Evolutionary conservation across 2,329 filamentous ascomycete species (phyloP), one percentile per base, ranked within the genome.

Genomic region (Fusarium albosuccineum): DNA sequence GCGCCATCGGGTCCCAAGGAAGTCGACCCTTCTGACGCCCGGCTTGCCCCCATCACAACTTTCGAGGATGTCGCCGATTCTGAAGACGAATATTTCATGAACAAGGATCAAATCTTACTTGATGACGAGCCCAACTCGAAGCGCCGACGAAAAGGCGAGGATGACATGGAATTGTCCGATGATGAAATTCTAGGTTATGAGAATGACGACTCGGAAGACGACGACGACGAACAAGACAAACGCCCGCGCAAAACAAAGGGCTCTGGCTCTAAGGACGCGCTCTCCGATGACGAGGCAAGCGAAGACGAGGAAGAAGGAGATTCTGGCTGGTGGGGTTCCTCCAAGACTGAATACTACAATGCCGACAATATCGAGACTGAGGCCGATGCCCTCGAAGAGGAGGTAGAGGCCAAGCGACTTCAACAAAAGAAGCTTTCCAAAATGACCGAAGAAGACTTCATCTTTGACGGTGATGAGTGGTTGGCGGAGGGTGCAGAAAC

Each of bases 391-490:
- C 80, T 97, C 33, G 94, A 96, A 74, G 96, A 99, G 82, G 97
- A 99, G 79, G 89, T 86, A 10, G 97, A 99, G 77, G 96, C 95
- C 4, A 90, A 91, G 77, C 86, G 93, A 64, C 80, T 99, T 62
- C 95, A 98, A 78, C 90, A 94, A 79, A 97, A 97, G 84, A 95
- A 96, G 76, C 80, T 98, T 26, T 86, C 93, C 70, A 90, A 91
- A 69, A 96, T 99, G 92, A 88, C 89, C 6, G 94, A 97, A 70
- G 91, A 92, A 39, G 96, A 99, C 76, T 99, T 97, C 75, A 91
- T 93, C 9, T 97, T 98, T 68, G 94, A 98, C 72, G 92, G 97
- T 74, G 86, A 89, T 41, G 94, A 97, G 70, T 98, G 95, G 96
- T 77, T 90, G 37, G 88, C 86, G 27, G 81, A 84, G 14, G 85